Percentiles rank a stretch among this genome's conserved stretches.
Conservation (phyloP, 495 filamentous ascomycete species). For the Chlorociboria aeruginascens region DNA sequence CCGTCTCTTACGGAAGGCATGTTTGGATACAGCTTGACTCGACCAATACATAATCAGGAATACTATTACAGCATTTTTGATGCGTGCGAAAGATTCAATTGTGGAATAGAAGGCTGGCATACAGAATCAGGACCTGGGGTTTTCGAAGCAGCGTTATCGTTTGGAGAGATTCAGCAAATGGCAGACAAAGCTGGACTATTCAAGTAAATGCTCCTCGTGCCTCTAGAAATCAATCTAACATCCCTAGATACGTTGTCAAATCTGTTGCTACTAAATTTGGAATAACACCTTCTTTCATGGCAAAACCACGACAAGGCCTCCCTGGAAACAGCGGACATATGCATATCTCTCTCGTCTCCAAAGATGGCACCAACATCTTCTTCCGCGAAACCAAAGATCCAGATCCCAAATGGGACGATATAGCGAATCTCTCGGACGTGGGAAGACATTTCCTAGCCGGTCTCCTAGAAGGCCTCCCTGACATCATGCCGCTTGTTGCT, state of each 20-base stretch:
- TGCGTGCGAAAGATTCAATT: conserved; percentile 67
- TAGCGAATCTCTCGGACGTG: conserved; percentile 70
- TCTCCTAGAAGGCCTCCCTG: conserved; percentile 74
- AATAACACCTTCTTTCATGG: conserved; percentile 97
- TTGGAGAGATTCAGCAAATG: conserved; percentile 72
- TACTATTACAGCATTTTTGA: conserved; percentile 91
- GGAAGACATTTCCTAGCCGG: conserved; percentile 92
- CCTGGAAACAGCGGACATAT: conserved; percentile 94
- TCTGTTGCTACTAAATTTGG: conserved; percentile 72
- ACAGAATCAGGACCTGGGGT: conserved; percentile 94
- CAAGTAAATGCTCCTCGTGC: conserved; percentile 45
- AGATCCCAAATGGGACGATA: conserved; percentile 56
- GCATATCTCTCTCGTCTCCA: conserved; percentile 73
- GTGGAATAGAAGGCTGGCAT: conserved; percentile 91
- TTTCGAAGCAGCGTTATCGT: conserved; percentile 88
- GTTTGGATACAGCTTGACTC: conserved; percentile 95
- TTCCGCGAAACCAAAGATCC: conserved; percentile 57
- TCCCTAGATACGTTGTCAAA: conserved; percentile 64
- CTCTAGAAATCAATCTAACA: not conserved
- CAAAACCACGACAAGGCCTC: conserved; percentile 82
- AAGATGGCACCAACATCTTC: conserved; percentile 66
- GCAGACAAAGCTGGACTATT: conserved; percentile 85
- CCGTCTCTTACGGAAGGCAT: conserved; percentile 86
- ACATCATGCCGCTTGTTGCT: conserved; percentile 90
- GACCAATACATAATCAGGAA: conserved; percentile 83